Base-by-base conservation (phyloP, 768 basidiomycete genomes). In the Cubamyces lactineus region DNA sequence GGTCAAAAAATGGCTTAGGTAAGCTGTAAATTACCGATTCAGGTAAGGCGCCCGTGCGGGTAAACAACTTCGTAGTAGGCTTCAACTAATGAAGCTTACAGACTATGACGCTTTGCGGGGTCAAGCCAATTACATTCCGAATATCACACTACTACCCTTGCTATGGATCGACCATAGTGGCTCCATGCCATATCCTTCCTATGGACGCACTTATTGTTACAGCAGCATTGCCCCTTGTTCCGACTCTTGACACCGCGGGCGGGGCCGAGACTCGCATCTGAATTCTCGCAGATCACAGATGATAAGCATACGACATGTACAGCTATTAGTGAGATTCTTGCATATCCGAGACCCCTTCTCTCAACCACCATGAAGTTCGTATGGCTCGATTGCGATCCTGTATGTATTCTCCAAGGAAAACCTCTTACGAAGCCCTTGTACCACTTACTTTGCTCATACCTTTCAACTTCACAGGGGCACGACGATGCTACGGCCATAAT, bases 401-500 rank as follows among this genome's bases (percentile, higher is more conserved):
- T 76, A 62, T 61, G 71, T 62, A 40, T 1, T 19, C 23, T 23
- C 34, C 19, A 38, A 2, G n/a, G 21, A 49, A 4, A 8, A 15
- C 45, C 16, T 13, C 17, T 13, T 12, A 13, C 7, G 15, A 30
- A 5, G 48, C 3, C 5, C 48, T 28, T 12, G 15, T 11, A n/a
- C 48, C 30, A 28, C 16, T 28, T 26, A 28, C 7, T 28, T 3
- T 28, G 7, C 5, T 28, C 17, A 47, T n/a, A 9, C 13, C 16
- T 12, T 4, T 7, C n/a, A n/a, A n/a, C n/a, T 38, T 6, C 15
- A 48, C 53, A 92, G 91, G 93, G 94, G 15, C 94, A 96, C 68
- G 94, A 96, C 68, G 94, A 96, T 76, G 94, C 91, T 5, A 86
- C 86, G 12, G 92, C 92, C 3, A 86, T 96, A 53, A 77, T 96